Percentiles rank a stretch among this genome's conserved stretches.
These are phyloP conservation scores for Trichoderma citrinoviride DNA, from an alignment of 2,329 filamentous ascomycete genomes.

Conservation along the genomic window DNA sequence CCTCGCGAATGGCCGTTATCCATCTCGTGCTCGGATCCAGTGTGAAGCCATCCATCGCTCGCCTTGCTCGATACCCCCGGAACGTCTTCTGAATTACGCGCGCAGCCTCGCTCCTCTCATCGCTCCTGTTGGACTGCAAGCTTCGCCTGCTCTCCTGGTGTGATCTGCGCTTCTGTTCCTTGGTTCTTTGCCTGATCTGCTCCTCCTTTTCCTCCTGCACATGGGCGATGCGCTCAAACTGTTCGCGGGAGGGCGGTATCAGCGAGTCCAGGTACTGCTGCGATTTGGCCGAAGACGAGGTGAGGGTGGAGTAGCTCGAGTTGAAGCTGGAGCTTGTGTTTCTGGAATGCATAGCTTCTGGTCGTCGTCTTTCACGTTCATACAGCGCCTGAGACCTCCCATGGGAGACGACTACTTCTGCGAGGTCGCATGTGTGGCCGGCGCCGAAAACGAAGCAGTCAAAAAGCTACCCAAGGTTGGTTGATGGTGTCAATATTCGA, in stretches of 20 bases:
- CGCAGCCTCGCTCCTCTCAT: conserved; percentile 46
- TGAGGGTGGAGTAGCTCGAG: conserved; percentile 16
- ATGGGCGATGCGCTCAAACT: conserved; percentile 48
- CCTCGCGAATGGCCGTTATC: conserved; percentile 63
- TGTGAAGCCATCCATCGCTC: conserved; percentile 67
- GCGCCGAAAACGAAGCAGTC: not conserved
- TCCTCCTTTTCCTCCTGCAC: conserved; percentile 49
- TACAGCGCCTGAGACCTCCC: conserved; percentile 16
- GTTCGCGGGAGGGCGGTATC: conserved; percentile 44
- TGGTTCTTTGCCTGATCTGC: conserved; percentile 42
- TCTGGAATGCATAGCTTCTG: not conserved
- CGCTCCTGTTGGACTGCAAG: conserved; percentile 22
- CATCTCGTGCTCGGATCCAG: conserved; percentile 69
- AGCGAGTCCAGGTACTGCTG: conserved; percentile 52
- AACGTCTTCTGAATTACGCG: conserved; percentile 68
- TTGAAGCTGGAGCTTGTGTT: conserved; percentile 19
- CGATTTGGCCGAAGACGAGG: conserved; percentile 26
- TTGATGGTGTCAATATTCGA: not conserved
- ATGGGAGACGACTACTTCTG: conserved; percentile 7
- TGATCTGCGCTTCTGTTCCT: conserved; percentile 38
- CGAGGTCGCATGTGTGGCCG: conserved; percentile 19
- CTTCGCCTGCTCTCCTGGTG: conserved; percentile 33
- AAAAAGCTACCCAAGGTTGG: not conserved
- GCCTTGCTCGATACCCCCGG: conserved; percentile 69
- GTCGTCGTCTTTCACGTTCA: not conserved